Evolutionary conservation across 352 stramenopile genomes (phyloP), one percentile per base, ranked within the genome.

Genomic region (Pythium oligandrum): DNA sequence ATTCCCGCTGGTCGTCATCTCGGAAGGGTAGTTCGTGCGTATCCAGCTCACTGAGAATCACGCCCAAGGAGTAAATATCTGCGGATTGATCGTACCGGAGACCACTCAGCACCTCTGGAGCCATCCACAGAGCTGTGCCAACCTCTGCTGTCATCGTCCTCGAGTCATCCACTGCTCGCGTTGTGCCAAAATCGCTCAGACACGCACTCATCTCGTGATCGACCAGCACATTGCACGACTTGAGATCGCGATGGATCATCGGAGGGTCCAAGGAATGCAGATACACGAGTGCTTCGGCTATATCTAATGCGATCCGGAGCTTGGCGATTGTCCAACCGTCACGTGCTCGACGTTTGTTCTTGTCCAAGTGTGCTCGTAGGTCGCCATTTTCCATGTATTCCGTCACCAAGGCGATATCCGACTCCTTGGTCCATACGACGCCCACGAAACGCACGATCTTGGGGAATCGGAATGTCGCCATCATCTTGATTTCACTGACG

Each of bases 381-480:
- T 93, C 80, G 0, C 83, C 81, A 1, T 72, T 65, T 38, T 67
- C 72, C 75, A 92, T 85, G 54, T 79, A 90, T 52, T 93, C 83
- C 26, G 88, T 39, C 10, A 90, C 67, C 57, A 90, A 73, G 35
- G 83, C 70, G 2, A 90, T 40, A 47, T 93, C 69, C 44, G 64
- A 46, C 36, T 81, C 48, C 39, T 42, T 70, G 0, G 69, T 72
- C 80, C 81, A 93, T 26, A 76, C 76, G 4, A 90, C 78, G 5
- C 86, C 86, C 17, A 92, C 61, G 40, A 96, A 87, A 12, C 74
- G 63, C 11, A 95, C 60, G 31, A 96, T 90, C 48, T 90, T 90
- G 4, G 80, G 75, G 40, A 26, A 26, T 26, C 17, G 17, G 17
- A 26, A 26, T 26, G 17, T 26, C 17, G 17, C 17, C 17, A 26